Base-by-base conservation (phyloP, 805 yeast species). In the Ogataea zsoltii region DNA sequence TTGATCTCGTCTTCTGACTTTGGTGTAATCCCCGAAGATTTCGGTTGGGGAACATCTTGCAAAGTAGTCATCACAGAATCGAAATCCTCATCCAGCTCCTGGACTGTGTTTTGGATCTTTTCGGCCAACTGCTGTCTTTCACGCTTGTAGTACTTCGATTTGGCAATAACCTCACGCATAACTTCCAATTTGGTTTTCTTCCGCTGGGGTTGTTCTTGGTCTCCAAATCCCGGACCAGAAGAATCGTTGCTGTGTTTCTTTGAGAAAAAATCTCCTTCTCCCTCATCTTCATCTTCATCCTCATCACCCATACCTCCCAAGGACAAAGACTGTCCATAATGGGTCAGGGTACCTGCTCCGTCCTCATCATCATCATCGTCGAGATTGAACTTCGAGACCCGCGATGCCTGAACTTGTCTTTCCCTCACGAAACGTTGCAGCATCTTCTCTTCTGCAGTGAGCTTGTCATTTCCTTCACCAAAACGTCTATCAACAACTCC, bases 371-470 rank as follows among this genome's bases (percentile, higher is more conserved):
- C 80, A 42, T 77, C 82, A 53, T 85, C 94, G 23, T 88, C 92
- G 41, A 91, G 77, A 60, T 87, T 85, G 57, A 80, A 92, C 50
- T 87, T 59, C 25, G 82, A 78, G 33, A 74, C 70, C 54, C 76
- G 82, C n/a, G 79, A 69, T 2, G 77, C 63, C 48, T 77, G 76
- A 14, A 75, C 58, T 63, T 89, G 95, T 62, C 87, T 77, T 70
- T 92, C 98, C 45, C 84, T 80, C 3, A 97, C 88, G 71, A 89
- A 94, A 70, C 99, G 82, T 61, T 86, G 96, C 68, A 94, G 77
- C 96, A 90, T 90, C 65, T 86, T 88, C 55, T 94, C 97, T 66
- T 94, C 98, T 11, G 82, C 82, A n/a, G 85, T 78, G 72, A 94
- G 60, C 38, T 72, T 65, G 7, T 72, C 64, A 65, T 88, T 84